Base-by-base conservation (phyloP, 2,329 filamentous ascomycete species). In the Cytospora paraplurivora region DNA sequence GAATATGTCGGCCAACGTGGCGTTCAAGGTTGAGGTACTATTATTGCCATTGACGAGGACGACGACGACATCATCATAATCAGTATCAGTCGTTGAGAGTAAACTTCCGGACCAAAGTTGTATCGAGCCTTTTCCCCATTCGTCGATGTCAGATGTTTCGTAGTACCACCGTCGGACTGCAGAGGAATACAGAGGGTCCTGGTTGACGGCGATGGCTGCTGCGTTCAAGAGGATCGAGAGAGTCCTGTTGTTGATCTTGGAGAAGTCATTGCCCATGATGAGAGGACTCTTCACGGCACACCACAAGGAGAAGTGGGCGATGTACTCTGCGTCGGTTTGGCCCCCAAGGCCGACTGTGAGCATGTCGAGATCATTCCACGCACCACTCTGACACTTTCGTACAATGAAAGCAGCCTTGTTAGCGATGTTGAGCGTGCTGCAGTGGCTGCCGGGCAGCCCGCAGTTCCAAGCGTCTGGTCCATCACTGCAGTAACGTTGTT, bases 1-100 rank as follows among this genome's bases (percentile, higher is more conserved):
- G 71, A 85, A 85, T 61, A 86, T 80, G 49, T 85, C 82, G 21
- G 74, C 73, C 4, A 84, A 76, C 1, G 80, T 79, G 19, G 79
- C 81, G 62, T 80, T 81, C 79, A 86, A 78, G 4, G 71, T 74
- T 17, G 75, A 71, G 0, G 73, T 71, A 6, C 69, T 71, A 63
- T 79, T 77, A 27, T 75, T 79, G 7, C 77, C 79, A 66, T 86
- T 86, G 65, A 86, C 66, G 27, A 76, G 71, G 5, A 85, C 74
- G 1, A 82, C 77, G 4, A 85, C 76, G 44, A 79, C 66, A 47
- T 76, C 74, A 19, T 67, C 72, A 19, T 78, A 76, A 57, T 81
- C 78, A 13, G 79, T 79, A 19, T 79, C 77, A 27, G 75, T 76
- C 1, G 73, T 75, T 13, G 70, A 71, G 47, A 68, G 65, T 3